Evolutionary conservation across 2,329 filamentous ascomycete species (phyloP).

Genomic region (Cladosporium sp.): DNA sequence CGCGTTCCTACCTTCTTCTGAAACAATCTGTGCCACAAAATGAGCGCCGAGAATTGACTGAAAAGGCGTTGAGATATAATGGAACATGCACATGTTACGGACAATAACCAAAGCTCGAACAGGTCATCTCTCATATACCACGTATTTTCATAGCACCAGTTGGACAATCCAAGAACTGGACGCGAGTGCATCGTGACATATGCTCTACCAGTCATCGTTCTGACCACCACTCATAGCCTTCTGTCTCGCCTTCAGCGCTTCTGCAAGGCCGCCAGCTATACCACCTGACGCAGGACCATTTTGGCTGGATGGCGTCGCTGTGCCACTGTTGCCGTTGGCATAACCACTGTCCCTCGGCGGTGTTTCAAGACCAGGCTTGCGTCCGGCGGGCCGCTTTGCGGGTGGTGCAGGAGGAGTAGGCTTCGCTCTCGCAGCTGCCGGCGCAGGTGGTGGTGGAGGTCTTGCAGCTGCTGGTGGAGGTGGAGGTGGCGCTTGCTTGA

Average conservation of each 20-base stretch:
- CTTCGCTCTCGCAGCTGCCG: conserved; percentile 56
- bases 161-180: neutral
- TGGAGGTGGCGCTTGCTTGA: conserved; percentile 58
- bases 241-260: conserved; percentile 52
- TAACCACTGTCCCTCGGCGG: conserved; percentile 67
- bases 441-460: conserved; percentile 65
- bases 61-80: neutral
- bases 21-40: neutral
- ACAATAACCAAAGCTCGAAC: neutral
- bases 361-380: conserved; percentile 69
- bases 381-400: conserved; percentile 73
- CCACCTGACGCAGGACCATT: conserved; percentile 44
- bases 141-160: neutral
- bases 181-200: neutral
- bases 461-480: conserved; percentile 53
- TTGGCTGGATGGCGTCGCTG: conserved; percentile 40
- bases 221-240: conserved; percentile 49
- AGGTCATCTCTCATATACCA: neutral
- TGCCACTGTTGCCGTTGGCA: conserved; percentile 43
- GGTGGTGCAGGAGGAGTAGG: conserved; percentile 76
- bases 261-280: conserved; percentile 54
- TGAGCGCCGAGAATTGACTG: neutral
- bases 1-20: neutral
- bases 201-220: conserved; percentile 26
- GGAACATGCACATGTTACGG: neutral